Percentiles rank a stretch among this genome's conserved stretches.
Conservation (phyloP, 169 alveolate species). For the Theileria equi region DNA sequence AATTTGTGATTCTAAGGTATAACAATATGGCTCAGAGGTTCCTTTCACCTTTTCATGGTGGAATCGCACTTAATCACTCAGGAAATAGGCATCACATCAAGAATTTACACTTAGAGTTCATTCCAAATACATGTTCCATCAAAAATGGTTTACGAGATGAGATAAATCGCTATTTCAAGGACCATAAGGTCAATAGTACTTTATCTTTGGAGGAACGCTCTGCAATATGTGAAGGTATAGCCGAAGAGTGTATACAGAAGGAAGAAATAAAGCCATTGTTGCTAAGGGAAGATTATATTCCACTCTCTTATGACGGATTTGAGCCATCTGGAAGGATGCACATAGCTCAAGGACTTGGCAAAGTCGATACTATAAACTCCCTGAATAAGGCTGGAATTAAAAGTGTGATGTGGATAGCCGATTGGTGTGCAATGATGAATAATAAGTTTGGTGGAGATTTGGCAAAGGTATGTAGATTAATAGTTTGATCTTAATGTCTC, state of each 20-base stretch:
- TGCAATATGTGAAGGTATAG: conserved; percentile 6
- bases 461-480: conserved; percentile 75
- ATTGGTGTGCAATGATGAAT: conserved; percentile 98
- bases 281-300: conserved; percentile 45
- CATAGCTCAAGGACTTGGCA: conserved; percentile 96
- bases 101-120: conserved; percentile 35
- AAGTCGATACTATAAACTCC: conserved; percentile 89
- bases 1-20: background rate
- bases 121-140: conserved; percentile 30
- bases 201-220: conserved; percentile 29
- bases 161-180: conserved; percentile 7
- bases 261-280: conserved; percentile 51
- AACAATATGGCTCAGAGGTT: conserved; percentile 18
- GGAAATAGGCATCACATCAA: conserved; percentile 19
- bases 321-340: conserved; percentile 99
- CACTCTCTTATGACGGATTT: conserved; percentile 98
- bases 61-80: conserved; percentile 48
- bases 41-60: conserved; percentile 62
- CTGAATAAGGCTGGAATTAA: conserved; percentile 94
- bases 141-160: conserved; percentile 32
- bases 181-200: conserved; percentile 4
- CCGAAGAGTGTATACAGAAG: conserved; percentile 58
- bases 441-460: conserved; percentile 98
- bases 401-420: conserved; percentile 99
- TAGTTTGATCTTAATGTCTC: background rate